These are phyloP conservation scores for Arachnomyces sp. DNA, from an alignment of 2,329 filamentous ascomycete species.

Conservation along the genomic window DNA sequence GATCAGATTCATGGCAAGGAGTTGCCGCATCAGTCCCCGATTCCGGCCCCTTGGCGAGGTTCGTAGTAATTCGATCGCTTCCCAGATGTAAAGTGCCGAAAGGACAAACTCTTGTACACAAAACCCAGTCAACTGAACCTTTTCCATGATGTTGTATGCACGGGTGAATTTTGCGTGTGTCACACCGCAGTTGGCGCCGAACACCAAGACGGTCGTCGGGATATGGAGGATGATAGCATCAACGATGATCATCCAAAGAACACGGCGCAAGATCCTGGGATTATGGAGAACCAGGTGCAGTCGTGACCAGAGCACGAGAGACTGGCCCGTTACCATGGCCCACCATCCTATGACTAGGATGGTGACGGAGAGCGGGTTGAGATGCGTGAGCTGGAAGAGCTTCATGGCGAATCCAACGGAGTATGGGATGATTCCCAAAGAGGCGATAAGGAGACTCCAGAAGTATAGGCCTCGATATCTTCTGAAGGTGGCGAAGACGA, in stretches of 20 bases:
- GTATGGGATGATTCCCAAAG: conserved; percentile 24
- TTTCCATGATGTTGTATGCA: conserved; percentile 33
- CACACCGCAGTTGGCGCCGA: conserved; percentile 20
- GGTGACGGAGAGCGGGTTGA: conserved; percentile 17
- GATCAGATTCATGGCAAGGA: conserved; percentile 27
- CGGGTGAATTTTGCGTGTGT: conserved; percentile 21
- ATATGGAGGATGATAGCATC: conserved; percentile 28
- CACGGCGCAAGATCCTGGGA: conserved; percentile 20
- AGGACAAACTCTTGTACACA: conserved; percentile 43
- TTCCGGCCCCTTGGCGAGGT: conserved; percentile 21
- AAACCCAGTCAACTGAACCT: conserved; percentile 44
- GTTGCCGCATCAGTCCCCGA: conserved; percentile 24
- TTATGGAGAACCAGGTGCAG: conserved; percentile 31
- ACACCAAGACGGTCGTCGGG: conserved; percentile 29
- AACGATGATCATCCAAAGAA: conserved; percentile 32
- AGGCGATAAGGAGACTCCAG: conserved; percentile 25
- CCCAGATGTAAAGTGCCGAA: conserved; percentile 42
- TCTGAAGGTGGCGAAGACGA: conserved; percentile 29
- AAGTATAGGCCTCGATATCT: conserved; percentile 28
- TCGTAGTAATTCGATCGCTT: conserved; percentile 36
- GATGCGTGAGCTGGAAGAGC: conserved; percentile 12
- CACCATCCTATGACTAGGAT: conserved; percentile 30
- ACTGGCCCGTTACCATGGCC: conserved; percentile 31
- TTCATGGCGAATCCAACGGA: conserved; percentile 26
- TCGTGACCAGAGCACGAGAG: conserved; percentile 34